Percentiles rank a stretch among this genome's conserved stretches.
These are phyloP conservation scores for Cryphonectria japonica DNA, from an alignment of 2,329 filamentous ascomycete genomes.

Conservation along the genomic window DNA sequence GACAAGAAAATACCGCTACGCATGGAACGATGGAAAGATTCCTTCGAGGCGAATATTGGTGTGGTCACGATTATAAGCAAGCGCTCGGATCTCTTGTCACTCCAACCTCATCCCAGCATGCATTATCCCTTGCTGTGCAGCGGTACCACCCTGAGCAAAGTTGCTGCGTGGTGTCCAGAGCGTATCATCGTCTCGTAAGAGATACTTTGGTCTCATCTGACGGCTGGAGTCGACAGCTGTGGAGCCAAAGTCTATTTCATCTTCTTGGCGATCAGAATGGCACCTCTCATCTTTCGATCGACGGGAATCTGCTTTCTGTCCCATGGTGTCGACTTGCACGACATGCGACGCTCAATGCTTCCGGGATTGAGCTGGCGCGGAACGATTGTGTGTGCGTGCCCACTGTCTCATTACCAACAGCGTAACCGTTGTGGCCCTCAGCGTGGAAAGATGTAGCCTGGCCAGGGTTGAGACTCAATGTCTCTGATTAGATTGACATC, in stretches of 20 bases:
- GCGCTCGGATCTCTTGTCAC: not conserved
- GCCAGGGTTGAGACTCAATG: not conserved
- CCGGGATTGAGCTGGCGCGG: not conserved
- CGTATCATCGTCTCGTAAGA: not conserved
- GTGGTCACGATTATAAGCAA: not conserved
- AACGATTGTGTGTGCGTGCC: not conserved
- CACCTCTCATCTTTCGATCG: not conserved
- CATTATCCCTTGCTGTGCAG: not conserved
- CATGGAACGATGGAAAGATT: not conserved
- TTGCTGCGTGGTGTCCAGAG: not conserved
- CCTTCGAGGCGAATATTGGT: not conserved
- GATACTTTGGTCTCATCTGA: not conserved
- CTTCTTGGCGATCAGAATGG: not conserved
- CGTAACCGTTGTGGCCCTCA: not conserved
- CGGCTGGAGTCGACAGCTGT: not conserved
- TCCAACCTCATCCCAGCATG: not conserved
- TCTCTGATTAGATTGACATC: slow-evolving; percentile 10
- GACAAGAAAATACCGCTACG: not conserved
- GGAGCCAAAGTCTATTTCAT: not conserved
- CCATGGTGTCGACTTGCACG: slow-evolving; percentile 11
- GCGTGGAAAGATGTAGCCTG: not conserved
- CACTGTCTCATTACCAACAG: slow-evolving; percentile 17
- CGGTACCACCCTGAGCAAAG: not conserved
- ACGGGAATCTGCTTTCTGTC: not conserved
- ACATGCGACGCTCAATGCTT: slow-evolving; percentile 10